Evolutionary conservation across 2,329 filamentous ascomycete genomes (phyloP), one percentile per base, ranked within the genome.

Genomic region (Arthrobotrys pseudoclavata): DNA sequence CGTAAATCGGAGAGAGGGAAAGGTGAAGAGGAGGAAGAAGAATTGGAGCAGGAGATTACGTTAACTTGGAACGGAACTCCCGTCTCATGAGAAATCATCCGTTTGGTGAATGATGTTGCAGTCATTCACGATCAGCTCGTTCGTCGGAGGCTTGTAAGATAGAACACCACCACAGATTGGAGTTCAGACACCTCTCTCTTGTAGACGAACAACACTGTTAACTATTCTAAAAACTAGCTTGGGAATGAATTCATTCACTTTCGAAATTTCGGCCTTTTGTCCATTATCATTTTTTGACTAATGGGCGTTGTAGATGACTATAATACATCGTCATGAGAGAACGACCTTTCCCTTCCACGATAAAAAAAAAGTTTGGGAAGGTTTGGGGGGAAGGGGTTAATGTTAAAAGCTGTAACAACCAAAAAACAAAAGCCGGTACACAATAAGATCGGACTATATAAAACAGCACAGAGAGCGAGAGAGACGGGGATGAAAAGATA

Each of bases 41-140:
- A 52, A 15, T 20, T 70, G 57, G 72, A 76, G 20, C 57, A 76
- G 22, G 72, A 76, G 37, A 76, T 76, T 6, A 67, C 72, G 9
- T 22, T 76, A 40, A 76, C 66, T 2, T 76, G 72, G 72, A 70
- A 76, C 13, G 72, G 72, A 4, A 12, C 60, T 9, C 72, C 72
- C 0, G 31, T 76, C 34, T 67, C 63, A 24, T 24, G 47, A 13
- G 3, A 24, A 50, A 7, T 10, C 47, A n/a, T 4, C 37, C 6
- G 4, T 37, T 18, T 26, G 20, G 12, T 26, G 7, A 4, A 7
- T 50, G 22, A 26, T 26, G 20, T 24, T 6, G 26, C 26, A n/a
- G 6, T 31, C 50, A 53, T 31, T 53, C n/a, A n/a, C n/a, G 13
- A 31, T 31, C 7, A 26, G 15, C 13, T 15, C 15, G 13, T 9